These are phyloP conservation scores for Primulina tabacum DNA, from an alignment of 257 asterid genomes.

Conservation along the genomic window DNA sequence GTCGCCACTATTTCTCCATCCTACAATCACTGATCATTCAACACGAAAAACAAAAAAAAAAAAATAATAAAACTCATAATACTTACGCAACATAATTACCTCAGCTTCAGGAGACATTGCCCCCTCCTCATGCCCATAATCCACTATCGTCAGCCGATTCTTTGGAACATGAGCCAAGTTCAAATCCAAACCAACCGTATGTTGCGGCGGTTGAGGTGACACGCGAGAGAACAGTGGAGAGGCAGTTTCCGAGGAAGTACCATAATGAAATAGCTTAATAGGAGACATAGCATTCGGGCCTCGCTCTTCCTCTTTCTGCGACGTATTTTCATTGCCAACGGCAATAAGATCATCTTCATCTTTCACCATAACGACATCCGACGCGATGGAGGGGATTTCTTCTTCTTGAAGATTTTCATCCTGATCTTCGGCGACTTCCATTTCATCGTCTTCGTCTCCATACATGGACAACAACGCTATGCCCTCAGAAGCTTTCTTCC, in stretches of 20 bases:
- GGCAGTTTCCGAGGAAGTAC: constrained; percentile 37
- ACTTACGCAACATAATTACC: constrained; percentile 34
- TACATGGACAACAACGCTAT: constrained; percentile 85
- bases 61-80: not conserved
- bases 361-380: constrained; percentile 23
- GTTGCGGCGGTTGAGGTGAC: constrained; percentile 41
- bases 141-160: constrained; percentile 56
- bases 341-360: constrained; percentile 28
- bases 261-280: constrained; percentile 28
- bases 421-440: constrained; percentile 52
- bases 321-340: constrained; percentile 29
- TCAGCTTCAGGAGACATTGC: constrained; percentile 88
- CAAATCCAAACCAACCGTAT: constrained; percentile 24
- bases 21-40: constrained; percentile 37
- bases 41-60: not conserved
- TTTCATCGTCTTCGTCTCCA: constrained; percentile 79
- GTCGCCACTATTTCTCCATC: constrained; percentile 62
- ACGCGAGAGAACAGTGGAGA: constrained; percentile 40
- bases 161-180: constrained; percentile 33
- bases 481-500: constrained; percentile 80
- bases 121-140: constrained; percentile 87
- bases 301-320: constrained; percentile 33
- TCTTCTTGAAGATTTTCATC: constrained; percentile 27
- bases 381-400: constrained; percentile 25
- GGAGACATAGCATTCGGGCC: constrained; percentile 35